Evolutionary conservation across 352 stramenopile genomes (phyloP).

Genomic region (Phytophthora vignae): DNA sequence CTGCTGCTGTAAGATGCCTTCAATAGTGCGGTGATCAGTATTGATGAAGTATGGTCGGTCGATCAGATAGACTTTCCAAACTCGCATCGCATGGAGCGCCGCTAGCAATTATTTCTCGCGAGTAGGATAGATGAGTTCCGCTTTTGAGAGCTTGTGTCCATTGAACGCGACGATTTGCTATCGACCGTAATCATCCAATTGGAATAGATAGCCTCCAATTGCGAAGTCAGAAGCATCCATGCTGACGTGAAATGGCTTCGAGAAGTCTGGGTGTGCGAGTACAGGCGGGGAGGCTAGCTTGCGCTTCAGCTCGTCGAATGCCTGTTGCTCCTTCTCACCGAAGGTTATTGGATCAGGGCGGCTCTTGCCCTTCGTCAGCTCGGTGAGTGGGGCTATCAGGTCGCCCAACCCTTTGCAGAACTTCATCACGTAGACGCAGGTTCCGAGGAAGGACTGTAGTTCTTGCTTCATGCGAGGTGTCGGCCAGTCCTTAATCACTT

Average conservation of each 20-base stretch:
- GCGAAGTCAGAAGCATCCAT: slow-evolving; percentile 16
- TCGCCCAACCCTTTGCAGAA: slow-evolving; percentile 12
- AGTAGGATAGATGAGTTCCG: slow-evolving; percentile 7
- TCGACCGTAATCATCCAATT: not conserved
- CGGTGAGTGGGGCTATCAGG: slow-evolving; percentile 9
- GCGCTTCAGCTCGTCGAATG: slow-evolving; percentile 2
- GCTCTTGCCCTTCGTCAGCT: slow-evolving; percentile 6
- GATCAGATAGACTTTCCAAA: slow-evolving; percentile 9
- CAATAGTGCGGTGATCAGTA: not conserved
- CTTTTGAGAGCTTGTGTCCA: not conserved
- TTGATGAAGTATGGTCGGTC: slow-evolving; percentile 8
- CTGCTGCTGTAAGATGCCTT: slow-evolving; percentile 1
- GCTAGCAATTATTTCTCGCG: slow-evolving; percentile 8
- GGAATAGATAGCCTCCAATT: slow-evolving; percentile 1
- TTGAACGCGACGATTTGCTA: slow-evolving; percentile 1
- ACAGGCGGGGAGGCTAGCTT: slow-evolving; percentile 1
- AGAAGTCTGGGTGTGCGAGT: slow-evolving; percentile 9
- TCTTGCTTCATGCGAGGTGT: slow-evolving; percentile 20
- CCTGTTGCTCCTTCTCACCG: not conserved
- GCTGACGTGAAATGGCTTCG: slow-evolving; percentile 4
- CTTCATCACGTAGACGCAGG: slow-evolving; percentile 27
- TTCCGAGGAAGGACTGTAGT: slow-evolving; percentile 25
- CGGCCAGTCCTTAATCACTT: slow-evolving; percentile 13
- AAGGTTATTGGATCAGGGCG: not conserved
- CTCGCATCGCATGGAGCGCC: slow-evolving; percentile 5